Conservation (phyloP, 2,329 filamentous ascomycete genomes). For the Exophiala aquamarina region DNA sequence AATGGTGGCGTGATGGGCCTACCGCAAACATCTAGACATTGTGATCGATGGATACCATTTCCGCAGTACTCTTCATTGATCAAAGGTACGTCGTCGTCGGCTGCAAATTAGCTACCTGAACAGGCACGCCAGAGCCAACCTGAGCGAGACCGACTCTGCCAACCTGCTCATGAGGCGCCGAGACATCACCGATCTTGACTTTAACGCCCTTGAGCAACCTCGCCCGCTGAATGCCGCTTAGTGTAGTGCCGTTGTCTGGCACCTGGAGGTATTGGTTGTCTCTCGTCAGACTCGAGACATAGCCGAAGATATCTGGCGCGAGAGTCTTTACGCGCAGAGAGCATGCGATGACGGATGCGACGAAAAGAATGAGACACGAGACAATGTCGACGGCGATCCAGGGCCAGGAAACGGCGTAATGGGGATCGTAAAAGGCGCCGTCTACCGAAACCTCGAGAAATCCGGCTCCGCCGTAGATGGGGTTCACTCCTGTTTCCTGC, state of each 20-base stretch:
- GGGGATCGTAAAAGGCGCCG: slow-evolving; percentile 13
- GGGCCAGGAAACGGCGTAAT: slow-evolving; percentile 13
- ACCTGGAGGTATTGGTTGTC: slow-evolving; percentile 28
- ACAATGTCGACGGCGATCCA: slow-evolving; percentile 15
- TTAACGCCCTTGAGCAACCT: slow-evolving; percentile 24
- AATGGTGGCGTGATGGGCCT: too few relatives aligned
- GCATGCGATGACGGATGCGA: slow-evolving; percentile 4
- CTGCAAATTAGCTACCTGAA: neutral
- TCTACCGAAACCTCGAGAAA: slow-evolving; percentile 3
- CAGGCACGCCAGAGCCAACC: neutral
- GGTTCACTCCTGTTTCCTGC: neutral
- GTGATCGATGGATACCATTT: too few relatives aligned
- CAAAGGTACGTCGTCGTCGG: neutral
- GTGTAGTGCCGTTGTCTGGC: slow-evolving; percentile 23
- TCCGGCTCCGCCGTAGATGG: slow-evolving; percentile 1
- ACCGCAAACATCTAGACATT: too few relatives aligned
- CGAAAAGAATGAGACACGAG: slow-evolving; percentile 10
- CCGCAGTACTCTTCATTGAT: neutral
- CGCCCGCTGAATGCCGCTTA: slow-evolving; percentile 25
- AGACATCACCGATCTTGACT: slow-evolving; percentile 28
- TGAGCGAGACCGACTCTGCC: slow-evolving; percentile 22
- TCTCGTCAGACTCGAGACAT: slow-evolving; percentile 26
- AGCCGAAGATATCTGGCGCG: slow-evolving; percentile 19
- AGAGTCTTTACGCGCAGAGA: slow-evolving; percentile 14
- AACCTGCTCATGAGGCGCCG: slow-evolving; percentile 9